Evolutionary conservation across 345 rosid species (phyloP).

Genomic region (Litchi chinensis): DNA sequence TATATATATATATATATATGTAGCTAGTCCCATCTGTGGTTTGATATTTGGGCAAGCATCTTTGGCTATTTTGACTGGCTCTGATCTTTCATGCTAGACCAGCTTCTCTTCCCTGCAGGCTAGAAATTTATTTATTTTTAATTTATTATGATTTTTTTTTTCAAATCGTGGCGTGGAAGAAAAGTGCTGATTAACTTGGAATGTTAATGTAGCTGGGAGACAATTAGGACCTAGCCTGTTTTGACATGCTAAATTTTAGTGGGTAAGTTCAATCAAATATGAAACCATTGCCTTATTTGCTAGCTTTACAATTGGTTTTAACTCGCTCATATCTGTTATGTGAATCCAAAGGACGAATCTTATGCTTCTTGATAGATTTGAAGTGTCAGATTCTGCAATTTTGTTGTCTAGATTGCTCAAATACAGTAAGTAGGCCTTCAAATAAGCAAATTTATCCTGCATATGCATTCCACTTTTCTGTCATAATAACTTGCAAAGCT

Average conservation of each 20-base stretch:
- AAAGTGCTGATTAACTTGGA: neutral
- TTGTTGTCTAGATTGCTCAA: neutral
- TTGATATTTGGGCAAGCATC: conserved; percentile 31
- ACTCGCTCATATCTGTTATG: no score
- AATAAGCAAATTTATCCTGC: neutral
- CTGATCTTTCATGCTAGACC: conserved; percentile 40
- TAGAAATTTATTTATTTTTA: no score
- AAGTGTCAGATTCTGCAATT: neutral
- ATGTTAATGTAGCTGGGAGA: neutral
- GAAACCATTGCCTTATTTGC: neutral
- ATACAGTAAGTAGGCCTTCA: neutral
- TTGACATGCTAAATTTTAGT: neutral
- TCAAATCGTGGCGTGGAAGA: neutral
- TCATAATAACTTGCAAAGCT: neutral
- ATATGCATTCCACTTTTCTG: neutral
- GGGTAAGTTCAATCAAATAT: neutral
- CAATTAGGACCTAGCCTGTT: no score
- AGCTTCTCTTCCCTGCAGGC: conserved; percentile 22
- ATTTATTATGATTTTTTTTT: no score
- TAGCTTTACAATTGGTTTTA: neutral
- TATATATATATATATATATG: no score
- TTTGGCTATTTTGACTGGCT: conserved; percentile 41
- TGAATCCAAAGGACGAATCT: no score
- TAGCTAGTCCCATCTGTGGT: conserved; percentile 1
- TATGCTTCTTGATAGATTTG: no score